These are phyloP conservation scores for Candida ovalis DNA, from an alignment of 805 yeast species.

Conservation along the genomic window DNA sequence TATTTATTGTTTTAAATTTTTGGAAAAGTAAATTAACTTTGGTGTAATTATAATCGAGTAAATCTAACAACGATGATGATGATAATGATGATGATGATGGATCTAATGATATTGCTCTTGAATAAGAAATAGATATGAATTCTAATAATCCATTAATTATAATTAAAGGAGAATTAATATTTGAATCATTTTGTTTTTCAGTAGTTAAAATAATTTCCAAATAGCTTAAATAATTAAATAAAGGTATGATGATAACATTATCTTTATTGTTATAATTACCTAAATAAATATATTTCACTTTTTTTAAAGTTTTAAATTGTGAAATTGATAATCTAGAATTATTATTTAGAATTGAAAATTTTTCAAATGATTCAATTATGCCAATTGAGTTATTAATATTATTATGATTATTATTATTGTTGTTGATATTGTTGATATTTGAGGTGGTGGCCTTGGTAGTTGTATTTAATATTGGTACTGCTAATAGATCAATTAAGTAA, in stretches of 20 bases:
- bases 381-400: too few relatives aligned
- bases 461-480: too few relatives aligned
- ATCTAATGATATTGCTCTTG: constrained; percentile 11
- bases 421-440: too few relatives aligned
- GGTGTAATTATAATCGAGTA: background rate
- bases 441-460: too few relatives aligned
- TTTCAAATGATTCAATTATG: too few relatives aligned
- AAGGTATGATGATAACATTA: background rate
- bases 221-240: constrained; percentile 9
- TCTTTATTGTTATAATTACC: background rate
- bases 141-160: constrained; percentile 26
- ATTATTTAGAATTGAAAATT: too few relatives aligned
- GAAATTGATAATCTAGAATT: background rate
- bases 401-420: too few relatives aligned
- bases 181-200: too few relatives aligned
- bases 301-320: constrained; percentile 5
- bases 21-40: constrained; percentile 1
- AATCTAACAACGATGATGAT: too few relatives aligned
- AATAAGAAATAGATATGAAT: constrained; percentile 20
- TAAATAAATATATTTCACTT: constrained; percentile 6
- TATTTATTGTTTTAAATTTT: constrained; percentile 2
- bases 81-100: background rate
- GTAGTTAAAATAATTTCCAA: constrained; percentile 5
- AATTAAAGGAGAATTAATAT: too few relatives aligned
- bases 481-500: background rate